Conservation (phyloP, 331 rosid species). For the Quercus lobata region DNA sequence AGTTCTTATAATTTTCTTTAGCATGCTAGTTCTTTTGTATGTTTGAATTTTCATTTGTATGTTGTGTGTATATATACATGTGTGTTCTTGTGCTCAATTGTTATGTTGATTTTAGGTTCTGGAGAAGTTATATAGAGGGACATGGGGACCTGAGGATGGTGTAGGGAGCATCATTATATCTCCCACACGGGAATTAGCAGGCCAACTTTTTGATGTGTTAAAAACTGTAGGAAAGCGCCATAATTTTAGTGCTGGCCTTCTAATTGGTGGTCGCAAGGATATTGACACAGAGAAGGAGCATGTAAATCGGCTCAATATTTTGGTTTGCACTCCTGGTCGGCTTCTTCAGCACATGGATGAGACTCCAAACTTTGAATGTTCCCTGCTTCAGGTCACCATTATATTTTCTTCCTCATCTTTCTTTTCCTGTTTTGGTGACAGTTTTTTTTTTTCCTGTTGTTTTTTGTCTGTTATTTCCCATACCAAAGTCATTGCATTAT, state of each 20-base stretch:
- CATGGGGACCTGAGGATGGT: constrained; percentile 79
- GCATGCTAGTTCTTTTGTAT: not conserved
- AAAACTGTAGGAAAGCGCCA: constrained; percentile 66
- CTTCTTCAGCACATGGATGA: constrained; percentile 97
- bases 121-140: constrained; percentile 78
- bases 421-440: not conserved
- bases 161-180: constrained; percentile 90
- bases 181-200: constrained; percentile 88
- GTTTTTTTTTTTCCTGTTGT: no score
- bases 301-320: constrained; percentile 66
- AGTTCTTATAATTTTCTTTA: not conserved
- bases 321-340: constrained; percentile 93
- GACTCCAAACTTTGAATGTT: constrained; percentile 89
- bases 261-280: constrained; percentile 90
- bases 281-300: constrained; percentile 66
- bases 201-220: constrained; percentile 75
- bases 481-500: no score
- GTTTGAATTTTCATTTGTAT: not conserved
- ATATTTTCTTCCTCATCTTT: not conserved
- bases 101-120: constrained; percentile 51
- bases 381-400: constrained; percentile 71
- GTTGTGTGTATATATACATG: not conserved
- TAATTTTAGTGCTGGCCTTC: constrained; percentile 83
- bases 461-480: no score
- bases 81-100: constrained; percentile 1